phyloP scores from a whole-genome alignment of 2,329 filamentous ascomycete species.

The Lojkania enalia region DNA sequence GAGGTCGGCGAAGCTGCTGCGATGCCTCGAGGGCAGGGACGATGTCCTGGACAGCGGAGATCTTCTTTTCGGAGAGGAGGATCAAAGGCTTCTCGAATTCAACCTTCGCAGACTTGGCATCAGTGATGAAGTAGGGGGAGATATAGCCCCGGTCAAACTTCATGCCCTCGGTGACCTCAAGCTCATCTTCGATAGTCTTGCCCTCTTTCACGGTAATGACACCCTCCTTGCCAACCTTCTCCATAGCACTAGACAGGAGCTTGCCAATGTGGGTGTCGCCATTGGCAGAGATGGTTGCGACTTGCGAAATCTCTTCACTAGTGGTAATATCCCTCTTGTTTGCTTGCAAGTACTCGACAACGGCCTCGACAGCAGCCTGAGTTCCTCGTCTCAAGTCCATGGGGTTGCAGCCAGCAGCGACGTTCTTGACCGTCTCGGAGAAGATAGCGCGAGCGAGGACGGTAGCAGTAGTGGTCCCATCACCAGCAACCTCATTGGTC shows the following conservation, averaged over 20 bases:
- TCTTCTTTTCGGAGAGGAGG: slow-evolving; percentile 99
- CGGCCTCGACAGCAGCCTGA: slow-evolving; percentile 92
- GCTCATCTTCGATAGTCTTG: slow-evolving; percentile 96
- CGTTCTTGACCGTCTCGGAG: slow-evolving; percentile 99
- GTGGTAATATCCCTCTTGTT: slow-evolving; percentile 99
- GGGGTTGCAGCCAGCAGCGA: slow-evolving; percentile 98
- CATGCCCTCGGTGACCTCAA: slow-evolving; percentile 99
- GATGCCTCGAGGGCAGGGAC: slow-evolving; percentile 97
- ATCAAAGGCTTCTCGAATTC: slow-evolving; percentile 99
- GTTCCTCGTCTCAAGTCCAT: slow-evolving; percentile 98
- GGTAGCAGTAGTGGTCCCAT: slow-evolving; percentile 96
- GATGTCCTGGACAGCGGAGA: slow-evolving; percentile 98
- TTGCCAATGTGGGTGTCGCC: slow-evolving; percentile 93
- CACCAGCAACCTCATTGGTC: slow-evolving; percentile 98
- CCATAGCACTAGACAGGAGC: slow-evolving; percentile 97
- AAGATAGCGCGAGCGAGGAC: slow-evolving; percentile 98
- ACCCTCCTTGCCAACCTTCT: slow-evolving; percentile 99
- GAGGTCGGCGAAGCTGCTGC: slow-evolving; percentile 89
- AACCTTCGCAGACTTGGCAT: slow-evolving; percentile 97
- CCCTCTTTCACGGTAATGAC: slow-evolving; percentile 99
- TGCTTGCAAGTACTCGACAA: slow-evolving; percentile 89
- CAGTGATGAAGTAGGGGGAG: slow-evolving; percentile 99
- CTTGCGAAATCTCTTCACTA: slow-evolving; percentile 94
- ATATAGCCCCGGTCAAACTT: slow-evolving; percentile 99
- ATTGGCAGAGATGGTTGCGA: slow-evolving; percentile 97